Percentiles rank a stretch among this genome's conserved stretches.
Conservation (phyloP, 352 stramenopile species). For the Phytophthora chlamydospora region DNA sequence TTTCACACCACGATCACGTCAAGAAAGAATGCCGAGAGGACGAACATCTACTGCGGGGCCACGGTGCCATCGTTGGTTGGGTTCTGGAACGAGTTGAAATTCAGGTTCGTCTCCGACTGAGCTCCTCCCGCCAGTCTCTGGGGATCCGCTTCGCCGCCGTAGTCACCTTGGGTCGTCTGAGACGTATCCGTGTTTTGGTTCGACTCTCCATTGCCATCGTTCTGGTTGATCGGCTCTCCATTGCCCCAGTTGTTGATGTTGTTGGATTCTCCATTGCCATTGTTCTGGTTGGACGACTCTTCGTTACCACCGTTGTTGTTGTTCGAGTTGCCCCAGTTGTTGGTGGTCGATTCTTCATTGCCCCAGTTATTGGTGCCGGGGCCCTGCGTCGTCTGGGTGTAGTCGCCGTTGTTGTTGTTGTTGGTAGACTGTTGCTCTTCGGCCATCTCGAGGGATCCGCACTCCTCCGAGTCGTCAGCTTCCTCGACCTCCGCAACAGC, state of each 20-base stretch:
- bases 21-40: conserved; percentile 1
- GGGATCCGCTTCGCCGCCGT: neutral
- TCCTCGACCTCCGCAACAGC: conserved; percentile 5
- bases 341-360: too few relatives aligned
- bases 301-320: conserved; percentile 5
- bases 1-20: conserved; percentile 18
- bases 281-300: too few relatives aligned
- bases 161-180: conserved; percentile 11
- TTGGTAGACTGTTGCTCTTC: conserved; percentile 3
- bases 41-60: conserved; percentile 5
- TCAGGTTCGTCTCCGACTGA: conserved; percentile 8
- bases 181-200: conserved; percentile 3
- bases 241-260: neutral
- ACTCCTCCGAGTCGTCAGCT: conserved; percentile 24
- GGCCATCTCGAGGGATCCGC: conserved; percentile 20
- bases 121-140: conserved; percentile 8
- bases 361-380: neutral
- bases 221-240: neutral
- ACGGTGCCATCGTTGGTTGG: conserved; percentile 8
- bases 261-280: neutral
- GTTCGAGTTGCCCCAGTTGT: neutral
- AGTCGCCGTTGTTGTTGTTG: conserved; percentile 4
- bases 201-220: neutral
- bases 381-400: conserved; percentile 6
- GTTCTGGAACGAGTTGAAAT: conserved; percentile 20